Conservation (phyloP, 1,139 yeast genomes). For the Entelexis paramagnoliae region DNA sequence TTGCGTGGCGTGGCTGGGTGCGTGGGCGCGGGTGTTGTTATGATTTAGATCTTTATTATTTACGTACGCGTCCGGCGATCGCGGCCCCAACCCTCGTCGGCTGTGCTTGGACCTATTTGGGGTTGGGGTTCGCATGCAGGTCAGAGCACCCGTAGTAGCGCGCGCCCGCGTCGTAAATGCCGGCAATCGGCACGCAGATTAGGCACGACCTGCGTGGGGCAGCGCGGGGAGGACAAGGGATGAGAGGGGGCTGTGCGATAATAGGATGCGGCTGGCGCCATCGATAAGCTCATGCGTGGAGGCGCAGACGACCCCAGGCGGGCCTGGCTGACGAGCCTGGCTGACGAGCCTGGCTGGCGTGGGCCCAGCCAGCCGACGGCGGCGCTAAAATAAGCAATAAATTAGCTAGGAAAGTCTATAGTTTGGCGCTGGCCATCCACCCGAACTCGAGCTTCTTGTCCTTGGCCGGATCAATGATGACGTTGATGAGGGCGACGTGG, state of each 20-base stretch:
- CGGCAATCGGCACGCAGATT: too few relatives aligned
- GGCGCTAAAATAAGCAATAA: not conserved
- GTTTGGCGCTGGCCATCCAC: constrained; percentile 47
- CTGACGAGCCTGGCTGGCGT: too few relatives aligned
- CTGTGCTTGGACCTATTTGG: not conserved
- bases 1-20: too few relatives aligned
- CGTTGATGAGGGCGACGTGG: constrained; percentile 42
- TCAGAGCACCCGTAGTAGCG: too few relatives aligned
- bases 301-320: too few relatives aligned
- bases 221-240: too few relatives aligned
- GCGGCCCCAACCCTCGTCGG: not conserved
- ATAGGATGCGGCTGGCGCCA: too few relatives aligned
- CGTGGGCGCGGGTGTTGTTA: not conserved
- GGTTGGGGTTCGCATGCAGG: not conserved
- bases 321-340: too few relatives aligned
- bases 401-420: constrained; percentile 5
- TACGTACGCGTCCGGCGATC: not conserved
- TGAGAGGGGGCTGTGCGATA: too few relatives aligned
- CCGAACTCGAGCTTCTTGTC: constrained; percentile 48
- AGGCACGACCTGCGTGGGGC: too few relatives aligned
- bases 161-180: not conserved
- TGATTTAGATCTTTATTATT: not conserved
- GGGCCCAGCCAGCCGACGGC: too few relatives aligned
- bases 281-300: too few relatives aligned
- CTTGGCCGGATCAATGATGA: constrained; percentile 47